A percentile compares a stretch with the other conserved stretches of the same genome.
Conservation (phyloP, 352 stramenopile genomes). For the Pythium apleroticum region DNA sequence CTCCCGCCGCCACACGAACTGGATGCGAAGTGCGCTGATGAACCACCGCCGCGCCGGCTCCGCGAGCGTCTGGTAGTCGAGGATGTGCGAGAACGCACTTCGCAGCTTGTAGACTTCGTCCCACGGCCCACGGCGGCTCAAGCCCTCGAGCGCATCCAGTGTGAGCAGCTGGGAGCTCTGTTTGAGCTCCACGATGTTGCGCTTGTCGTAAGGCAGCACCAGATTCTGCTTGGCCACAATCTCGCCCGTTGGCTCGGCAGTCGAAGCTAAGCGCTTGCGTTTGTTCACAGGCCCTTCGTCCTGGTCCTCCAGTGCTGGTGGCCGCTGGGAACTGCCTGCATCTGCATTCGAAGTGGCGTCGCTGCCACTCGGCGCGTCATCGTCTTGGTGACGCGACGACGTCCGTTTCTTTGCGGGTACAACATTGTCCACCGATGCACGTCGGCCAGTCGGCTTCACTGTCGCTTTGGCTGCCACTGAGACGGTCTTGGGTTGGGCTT, state of each 20-base stretch:
- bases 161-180: constrained; percentile 36
- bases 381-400: constrained; percentile 3
- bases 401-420: constrained; percentile 2
- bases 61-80: constrained; percentile 30
- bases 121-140: constrained; percentile 36
- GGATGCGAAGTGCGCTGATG: constrained; percentile 34
- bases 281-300: neutral
- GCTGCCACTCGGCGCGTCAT: neutral
- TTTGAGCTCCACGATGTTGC: constrained; percentile 44
- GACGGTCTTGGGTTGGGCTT: neutral
- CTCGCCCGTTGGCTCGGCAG: neutral
- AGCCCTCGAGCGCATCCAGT: constrained; percentile 26
- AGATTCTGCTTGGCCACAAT: constrained; percentile 42
- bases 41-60: constrained; percentile 35
- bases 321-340: neutral
- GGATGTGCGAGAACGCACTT: constrained; percentile 30
- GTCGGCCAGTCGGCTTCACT: neutral
- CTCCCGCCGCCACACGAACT: constrained; percentile 45
- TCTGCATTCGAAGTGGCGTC: neutral
- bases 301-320: neutral
- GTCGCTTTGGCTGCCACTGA: neutral
- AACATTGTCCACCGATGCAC: neutral
- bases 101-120: constrained; percentile 43
- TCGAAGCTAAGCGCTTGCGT: constrained; percentile 14
- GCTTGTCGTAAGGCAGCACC: constrained; percentile 36